phyloP scores from a whole-genome alignment of 1,284 basidiomycete species.

The Heterobasidion annosum region DNA sequence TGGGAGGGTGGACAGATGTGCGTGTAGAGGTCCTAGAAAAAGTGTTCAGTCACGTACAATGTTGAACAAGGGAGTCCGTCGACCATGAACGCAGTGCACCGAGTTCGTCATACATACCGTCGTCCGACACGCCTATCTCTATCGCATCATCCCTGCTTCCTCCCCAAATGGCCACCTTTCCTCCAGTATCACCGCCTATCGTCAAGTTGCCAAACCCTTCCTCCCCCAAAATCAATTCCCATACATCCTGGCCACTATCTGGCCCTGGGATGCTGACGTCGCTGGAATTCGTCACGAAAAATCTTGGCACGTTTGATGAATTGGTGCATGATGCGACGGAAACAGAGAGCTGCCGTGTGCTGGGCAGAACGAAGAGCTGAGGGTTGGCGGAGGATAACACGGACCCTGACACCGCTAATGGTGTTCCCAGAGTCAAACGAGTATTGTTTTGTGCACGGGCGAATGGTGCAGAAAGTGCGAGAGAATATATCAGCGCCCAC shows the following conservation, averaged over 20 bases:
- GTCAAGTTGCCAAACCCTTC: slow-evolving; percentile 54
- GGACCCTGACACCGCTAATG: slow-evolving; percentile 5
- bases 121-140: slow-evolving; percentile 48
- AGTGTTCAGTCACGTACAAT: too few relatives aligned
- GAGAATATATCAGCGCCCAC: not conserved
- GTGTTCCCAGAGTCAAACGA: slow-evolving; percentile 1
- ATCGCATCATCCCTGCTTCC: slow-evolving; percentile 31
- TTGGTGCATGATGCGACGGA: slow-evolving; percentile 50
- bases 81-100: too few relatives aligned
- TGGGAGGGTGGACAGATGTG: slow-evolving; percentile 34
- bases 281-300: slow-evolving; percentile 49
- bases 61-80: too few relatives aligned
- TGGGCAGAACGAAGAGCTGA: slow-evolving; percentile 16
- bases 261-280: slow-evolving; percentile 30
- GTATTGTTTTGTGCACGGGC: not conserved
- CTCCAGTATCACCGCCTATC: slow-evolving; percentile 31
- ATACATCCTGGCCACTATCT: slow-evolving; percentile 31
- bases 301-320: slow-evolving; percentile 28
- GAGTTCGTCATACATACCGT: slow-evolving; percentile 26
- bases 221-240: slow-evolving; percentile 37
- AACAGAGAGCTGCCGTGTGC: slow-evolving; percentile 36
- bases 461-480: not conserved
- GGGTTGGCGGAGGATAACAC: slow-evolving; percentile 6
- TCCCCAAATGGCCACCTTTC: slow-evolving; percentile 38
- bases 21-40: slow-evolving; percentile 34